Conservation (phyloP, 768 basidiomycete genomes). For the Guyanaporus albipodus region DNA sequence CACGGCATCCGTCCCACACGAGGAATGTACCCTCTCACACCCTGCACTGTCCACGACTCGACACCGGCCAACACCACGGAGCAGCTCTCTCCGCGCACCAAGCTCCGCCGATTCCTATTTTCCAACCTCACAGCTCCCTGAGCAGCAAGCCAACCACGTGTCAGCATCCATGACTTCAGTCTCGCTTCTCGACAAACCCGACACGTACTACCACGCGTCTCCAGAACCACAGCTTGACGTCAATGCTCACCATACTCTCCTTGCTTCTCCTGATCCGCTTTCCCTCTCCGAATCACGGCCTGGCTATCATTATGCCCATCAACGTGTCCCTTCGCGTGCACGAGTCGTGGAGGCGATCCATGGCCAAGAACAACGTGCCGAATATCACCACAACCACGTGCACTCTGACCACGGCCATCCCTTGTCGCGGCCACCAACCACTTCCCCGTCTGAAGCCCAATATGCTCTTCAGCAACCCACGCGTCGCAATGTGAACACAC, state of each 20-base stretch:
- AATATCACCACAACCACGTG: constrained; percentile 27
- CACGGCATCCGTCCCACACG: constrained; percentile 27
- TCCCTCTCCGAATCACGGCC: constrained; percentile 25
- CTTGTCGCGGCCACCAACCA: constrained; percentile 12
- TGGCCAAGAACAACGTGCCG: constrained; percentile 24
- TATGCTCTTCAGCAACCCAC: constrained; percentile 18
- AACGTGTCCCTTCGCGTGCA: constrained; percentile 24
- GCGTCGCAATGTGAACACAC: constrained; percentile 11
- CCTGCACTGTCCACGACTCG: constrained; percentile 19
- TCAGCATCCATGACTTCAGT: constrained; percentile 28
- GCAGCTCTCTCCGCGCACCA: constrained; percentile 16
- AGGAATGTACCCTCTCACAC: constrained; percentile 27
- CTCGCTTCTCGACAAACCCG: constrained; percentile 24
- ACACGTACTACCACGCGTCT: constrained; percentile 26
- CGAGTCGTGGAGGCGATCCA: constrained; percentile 23
- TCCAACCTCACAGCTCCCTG: constrained; percentile 21
- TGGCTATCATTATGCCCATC: constrained; percentile 30
- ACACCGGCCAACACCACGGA: constrained; percentile 18
- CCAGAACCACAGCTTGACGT: constrained; percentile 30
- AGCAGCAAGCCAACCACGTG: constrained; percentile 22
- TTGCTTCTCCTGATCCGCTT: constrained; percentile 29
- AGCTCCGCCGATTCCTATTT: constrained; percentile 25
- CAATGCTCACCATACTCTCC: constrained; percentile 21
- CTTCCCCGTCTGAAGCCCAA: constrained; percentile 17
- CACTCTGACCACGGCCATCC: constrained; percentile 12